Base-by-base conservation (phyloP, 106 monocot genomes). In the Dendrobium chrysotoxum region DNA sequence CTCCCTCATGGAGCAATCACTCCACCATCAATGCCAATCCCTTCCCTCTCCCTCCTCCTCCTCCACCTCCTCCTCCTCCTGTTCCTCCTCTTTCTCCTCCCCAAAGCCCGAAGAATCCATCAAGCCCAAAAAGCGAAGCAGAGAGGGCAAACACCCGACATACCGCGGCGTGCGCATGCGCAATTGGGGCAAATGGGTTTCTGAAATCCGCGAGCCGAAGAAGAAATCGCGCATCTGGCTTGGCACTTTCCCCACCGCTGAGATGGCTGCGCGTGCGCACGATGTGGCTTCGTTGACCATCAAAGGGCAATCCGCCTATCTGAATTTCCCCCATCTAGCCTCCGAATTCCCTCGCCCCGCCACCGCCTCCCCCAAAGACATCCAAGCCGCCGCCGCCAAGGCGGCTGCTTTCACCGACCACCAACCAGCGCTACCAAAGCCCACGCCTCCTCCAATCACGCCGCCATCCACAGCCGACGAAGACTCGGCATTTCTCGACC, bases 211-310 rank as follows among this genome's bases (percentile, higher is more conserved):
- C 23, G 95, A 95, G 84, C 95, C 95, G 38, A 41, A 86, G 70
- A 95, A 95, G 88, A 95, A 92, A 80, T 95, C 95, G 10, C 79
- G 95, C 45, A 95, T 95, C 30, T 95, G 95, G 95, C 92, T 95
- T 5, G 95, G 95, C 13, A 95, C 95, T 21, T 95, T 86, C 78
- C 85, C 86, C 10, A 92, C 91, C 15, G 88, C 95, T 28, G 95
- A 95, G 78, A 95, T 95, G 95, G 95, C 95, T 0, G 95, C 95
- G 10, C 86, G 95, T 7, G 95, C 95, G 10, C 95, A 95, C 82
- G 95, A 95, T 80, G 95, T 92, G 8, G 95, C 95, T 17, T 88
- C 92, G 38, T 80, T 95, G 25, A 79, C 92, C 12, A 90, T 95
- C 86, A 95, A 95, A 64, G 95, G 95, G 65, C 78, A 66, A 47